A percentile compares a stretch with the other conserved stretches of the same genome.
These are phyloP conservation scores for Salix suchowensis DNA, from an alignment of 345 rosid genomes.

Conservation along the genomic window DNA sequence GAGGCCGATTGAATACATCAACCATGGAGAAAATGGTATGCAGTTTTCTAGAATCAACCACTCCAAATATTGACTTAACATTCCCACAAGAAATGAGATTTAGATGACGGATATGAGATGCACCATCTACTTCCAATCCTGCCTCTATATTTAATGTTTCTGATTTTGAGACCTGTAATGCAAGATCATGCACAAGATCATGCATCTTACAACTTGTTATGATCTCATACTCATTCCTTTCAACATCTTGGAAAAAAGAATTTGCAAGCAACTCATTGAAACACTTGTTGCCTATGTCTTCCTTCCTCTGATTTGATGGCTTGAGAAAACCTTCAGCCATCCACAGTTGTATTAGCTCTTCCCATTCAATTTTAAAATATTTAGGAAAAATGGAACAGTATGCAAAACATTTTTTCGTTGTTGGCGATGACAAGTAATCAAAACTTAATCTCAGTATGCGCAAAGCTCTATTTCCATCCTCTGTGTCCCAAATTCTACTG, in stretches of 20 bases:
- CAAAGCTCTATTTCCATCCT: neutral
- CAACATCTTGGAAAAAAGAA: slow-evolving; percentile 25
- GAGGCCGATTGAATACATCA: too few relatives aligned
- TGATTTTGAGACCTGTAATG: slow-evolving; percentile 2
- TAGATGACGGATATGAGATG: too few relatives aligned
- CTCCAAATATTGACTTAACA: too few relatives aligned
- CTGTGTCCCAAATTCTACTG: neutral
- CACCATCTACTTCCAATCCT: neutral
- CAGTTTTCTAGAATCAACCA: too few relatives aligned
- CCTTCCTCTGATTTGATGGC: neutral
- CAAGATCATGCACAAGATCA: slow-evolving; percentile 17
- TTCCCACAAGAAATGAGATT: too few relatives aligned
- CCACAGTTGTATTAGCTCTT: slow-evolving; percentile 3
- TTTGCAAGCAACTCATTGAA: slow-evolving; percentile 16
- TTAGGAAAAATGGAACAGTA: slow-evolving; percentile 8
- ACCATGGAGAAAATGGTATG: too few relatives aligned
- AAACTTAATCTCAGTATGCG: slow-evolving; percentile 8
- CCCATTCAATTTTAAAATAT: neutral
- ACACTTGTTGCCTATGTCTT: slow-evolving; percentile 15
- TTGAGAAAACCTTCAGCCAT: slow-evolving; percentile 16
- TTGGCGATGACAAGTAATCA: neutral
- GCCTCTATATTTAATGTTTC: neutral
- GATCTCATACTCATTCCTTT: neutral
- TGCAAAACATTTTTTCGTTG: slow-evolving; percentile 11
- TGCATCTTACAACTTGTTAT: slow-evolving; percentile 9